Evolutionary conservation across 2,329 filamentous ascomycete genomes (phyloP).

Genomic region (Lachnellula willkommii): DNA sequence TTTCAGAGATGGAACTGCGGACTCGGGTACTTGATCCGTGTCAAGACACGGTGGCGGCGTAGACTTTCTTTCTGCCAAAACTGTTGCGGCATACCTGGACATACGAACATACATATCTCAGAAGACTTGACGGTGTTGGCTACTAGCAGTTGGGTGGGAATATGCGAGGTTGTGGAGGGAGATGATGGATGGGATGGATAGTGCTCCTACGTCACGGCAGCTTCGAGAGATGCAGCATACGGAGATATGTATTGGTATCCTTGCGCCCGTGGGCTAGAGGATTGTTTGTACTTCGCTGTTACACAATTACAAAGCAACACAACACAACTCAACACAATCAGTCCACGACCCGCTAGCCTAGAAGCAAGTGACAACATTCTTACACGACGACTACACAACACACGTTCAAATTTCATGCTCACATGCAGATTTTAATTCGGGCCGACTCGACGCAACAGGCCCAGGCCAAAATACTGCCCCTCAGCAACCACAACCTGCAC

Average conservation of each 20-base stretch:
- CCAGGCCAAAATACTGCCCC: conserved; percentile 13
- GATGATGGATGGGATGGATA: too few species aligned
- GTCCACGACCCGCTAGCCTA: neutral
- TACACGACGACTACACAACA: neutral
- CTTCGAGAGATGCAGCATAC: too few species aligned
- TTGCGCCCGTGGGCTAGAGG: neutral
- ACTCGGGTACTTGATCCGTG: too few species aligned
- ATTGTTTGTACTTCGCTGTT: neutral
- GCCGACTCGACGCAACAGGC: conserved; percentile 7
- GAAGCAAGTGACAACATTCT: neutral
- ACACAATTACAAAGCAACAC: conserved; percentile 7
- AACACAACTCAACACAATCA: neutral
- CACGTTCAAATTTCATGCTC: neutral
- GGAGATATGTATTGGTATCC: neutral
- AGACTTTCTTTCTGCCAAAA: too few species aligned
- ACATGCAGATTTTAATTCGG: neutral
- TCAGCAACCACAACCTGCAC: conserved; percentile 14
- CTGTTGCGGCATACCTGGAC: too few species aligned
- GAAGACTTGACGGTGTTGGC: too few species aligned
- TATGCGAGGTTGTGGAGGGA: too few species aligned
- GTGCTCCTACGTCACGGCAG: too few species aligned
- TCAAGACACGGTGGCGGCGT: too few species aligned
- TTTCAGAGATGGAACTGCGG: too few species aligned
- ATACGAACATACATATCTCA: too few species aligned
- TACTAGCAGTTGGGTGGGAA: too few species aligned